Base-by-base conservation (phyloP, 257 asterid genomes). In the Prunella vulgaris region DNA sequence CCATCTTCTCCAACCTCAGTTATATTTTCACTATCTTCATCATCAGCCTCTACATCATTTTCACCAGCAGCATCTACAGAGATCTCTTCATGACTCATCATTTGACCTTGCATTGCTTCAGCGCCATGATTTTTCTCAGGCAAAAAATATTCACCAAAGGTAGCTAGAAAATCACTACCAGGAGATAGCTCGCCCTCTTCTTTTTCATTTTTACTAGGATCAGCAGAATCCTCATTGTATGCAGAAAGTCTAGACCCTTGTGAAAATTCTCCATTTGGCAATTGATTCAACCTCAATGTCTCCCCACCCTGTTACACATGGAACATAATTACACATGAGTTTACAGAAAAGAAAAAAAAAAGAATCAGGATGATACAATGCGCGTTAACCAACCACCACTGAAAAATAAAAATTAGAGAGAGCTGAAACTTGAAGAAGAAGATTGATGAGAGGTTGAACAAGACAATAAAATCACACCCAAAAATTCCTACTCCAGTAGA, bases 121-220 rank as follows among this genome's bases (percentile, higher is more conserved):
- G 51, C 77, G 56, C 59, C 82, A 64, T 27, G 69, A 33, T 65
- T 77, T 65, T 83, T 78, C 68, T 78, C 84, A 64, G 83, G 80
- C 74, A 80, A 70, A 73, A 77, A 86, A 72, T 81, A 80, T 58
- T 82, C 84, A 77, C 81, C 97, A 79, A 85, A 82, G 76, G 87
- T 94, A 69, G 89, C 97, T 78, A 85, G 97, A 78, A 81, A 88
- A 80, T 91, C 93, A 44, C 88, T 88, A 69, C 66, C 84, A 15
- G 97, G 95, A 49, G 98, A 94, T 66, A 89, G 83, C 74, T 89
- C 97, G 27, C 93, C 97, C 82, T 88, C 98, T 83, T 92, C 99
- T 80, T 94, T 94, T 86, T 94, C 99, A 66, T 54, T 84, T 80
- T 88, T 89, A 44, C 86, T 57, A 67, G 88, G 90, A 84, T 88